Evolutionary conservation across 2,329 filamentous ascomycete species (phyloP), one percentile per base, ranked within the genome.

Genomic region (Fusarium continuum): DNA sequence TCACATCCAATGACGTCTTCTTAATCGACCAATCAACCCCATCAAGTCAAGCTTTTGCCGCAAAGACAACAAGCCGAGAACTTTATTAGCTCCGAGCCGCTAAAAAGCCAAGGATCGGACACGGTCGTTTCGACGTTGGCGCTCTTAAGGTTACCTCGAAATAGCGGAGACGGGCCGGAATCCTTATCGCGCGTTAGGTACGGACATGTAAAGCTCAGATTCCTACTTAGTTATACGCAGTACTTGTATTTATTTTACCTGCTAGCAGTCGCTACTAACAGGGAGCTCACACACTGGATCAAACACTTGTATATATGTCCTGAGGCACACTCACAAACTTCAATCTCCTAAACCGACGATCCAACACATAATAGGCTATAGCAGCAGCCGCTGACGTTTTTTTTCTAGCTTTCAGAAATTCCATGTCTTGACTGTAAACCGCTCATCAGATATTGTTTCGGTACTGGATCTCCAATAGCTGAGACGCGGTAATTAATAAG

Each of bases 301-400:
- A 28, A 28, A 28, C 26, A 28, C 17, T 36, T 22, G 19, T 19
- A 36, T 19, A 36, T 36, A n/a, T n/a, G n/a, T n/a, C n/a, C n/a
- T 13, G 40, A 52, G 48, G 48, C 52, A 53, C 23, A 34, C 25
- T 20, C 26, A 38, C 16, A 55, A 43, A 28, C 36, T 23, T n/a
- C 22, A 34, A 32, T 40, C 22, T 31, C 25, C 23, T 20, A 29
- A 60, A 41, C 31, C 40, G 35, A 36, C 25, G 43, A 56, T 65
- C 55, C 22, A 22, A 17, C 40, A 65, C 55, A 22, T 11, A 52
- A 38, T 29, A 17, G 29, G 32, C 31, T 26, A 26, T 52, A 61
- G 55, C 29, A 29, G 32, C 40, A 57, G 61, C 61, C 61, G 26
- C 61, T 64, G 61, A 65, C 61, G 61, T 65, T 44, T 40, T 9